Evolutionary conservation across 2,329 filamentous ascomycete genomes (phyloP), one percentile per base, ranked within the genome.

Genomic region (Aspergillus latus): DNA sequence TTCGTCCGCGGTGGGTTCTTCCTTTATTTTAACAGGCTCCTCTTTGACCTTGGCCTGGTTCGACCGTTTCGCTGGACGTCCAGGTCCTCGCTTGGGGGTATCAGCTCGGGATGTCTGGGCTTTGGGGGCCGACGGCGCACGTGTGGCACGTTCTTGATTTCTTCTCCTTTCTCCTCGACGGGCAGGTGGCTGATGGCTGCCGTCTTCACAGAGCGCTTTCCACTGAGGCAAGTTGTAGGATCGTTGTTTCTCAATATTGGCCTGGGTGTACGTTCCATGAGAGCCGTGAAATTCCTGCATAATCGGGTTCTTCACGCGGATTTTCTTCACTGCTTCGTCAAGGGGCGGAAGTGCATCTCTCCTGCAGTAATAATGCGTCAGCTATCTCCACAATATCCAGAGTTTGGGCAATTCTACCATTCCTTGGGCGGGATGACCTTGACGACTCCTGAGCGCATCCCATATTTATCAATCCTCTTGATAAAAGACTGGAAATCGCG

Each of bases 261-360:
- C 90, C 73, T 99, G 94, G 36, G 93, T 93, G 72, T 97, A 99
- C 55, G 90, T 95, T 55, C 94, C 95, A 70, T 93, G 91, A 50
- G 90, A 91, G 42, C 94, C 94, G 81, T 95, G 93, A 67, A 99
- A 99, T 68, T 99, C 94, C 74, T 99, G 94, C 70, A 92, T 96
- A 72, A 99, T 97, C 3, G 94, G 94, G 63, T 99, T 95, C 74
- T 93, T 93, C 68, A 99, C 92, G 69, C 87, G 88, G 72, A 99
- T 90, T 60, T 88, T 87, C 76, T 97, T 97, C 62, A 99, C 84
- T 49, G 91, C 82, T 66, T 97, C 89, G 68, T 94, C 87, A 60
- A 97, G 84, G 37, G 84, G 80, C 13, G 90, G 89, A 37, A 94
- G 86, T 28, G 85, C 81, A 62, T 92, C 85, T 66, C 78, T 77